phyloP scores from a whole-genome alignment of 371 early-diverging fungal genomes.

The Mucor mucedo region DNA sequence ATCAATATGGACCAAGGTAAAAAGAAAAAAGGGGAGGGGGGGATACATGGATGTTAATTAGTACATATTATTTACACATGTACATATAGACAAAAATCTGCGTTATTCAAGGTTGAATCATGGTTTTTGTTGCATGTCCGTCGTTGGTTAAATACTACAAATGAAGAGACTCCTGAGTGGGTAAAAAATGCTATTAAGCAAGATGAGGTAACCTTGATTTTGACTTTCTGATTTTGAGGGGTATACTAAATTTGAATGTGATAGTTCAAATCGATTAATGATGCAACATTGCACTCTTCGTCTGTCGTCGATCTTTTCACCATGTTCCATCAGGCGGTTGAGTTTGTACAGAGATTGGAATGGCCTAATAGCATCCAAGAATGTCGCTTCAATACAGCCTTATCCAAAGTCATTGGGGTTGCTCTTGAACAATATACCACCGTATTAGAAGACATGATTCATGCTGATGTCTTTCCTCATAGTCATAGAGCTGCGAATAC shows the following conservation, averaged over 20 bases:
- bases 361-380: constrained; percentile 79
- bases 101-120: constrained; percentile 63
- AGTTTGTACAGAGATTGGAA: constrained; percentile 69
- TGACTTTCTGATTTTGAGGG: not conserved
- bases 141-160: constrained; percentile 63
- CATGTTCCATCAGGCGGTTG: constrained; percentile 78
- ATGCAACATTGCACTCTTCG: constrained; percentile 74
- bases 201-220: constrained; percentile 56
- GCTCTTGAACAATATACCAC: constrained; percentile 59
- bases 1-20: constrained; percentile 54
- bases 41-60: not conserved
- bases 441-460: constrained; percentile 47
- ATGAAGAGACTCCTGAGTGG: constrained; percentile 63
- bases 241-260: constrained; percentile 16
- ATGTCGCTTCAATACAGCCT: constrained; percentile 71
- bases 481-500: constrained; percentile 22
- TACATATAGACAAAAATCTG: constrained; percentile 41
- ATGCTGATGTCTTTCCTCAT: constrained; percentile 41
- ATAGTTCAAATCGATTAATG: constrained; percentile 65
- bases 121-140: constrained; percentile 71
- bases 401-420: constrained; percentile 68
- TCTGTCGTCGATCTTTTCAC: constrained; percentile 81
- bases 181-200: constrained; percentile 66
- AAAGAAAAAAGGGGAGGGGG: not conserved
- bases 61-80: not conserved